phyloP scores from a whole-genome alignment of 371 early-diverging fungal genomes.

The Racocetra persica region DNA sequence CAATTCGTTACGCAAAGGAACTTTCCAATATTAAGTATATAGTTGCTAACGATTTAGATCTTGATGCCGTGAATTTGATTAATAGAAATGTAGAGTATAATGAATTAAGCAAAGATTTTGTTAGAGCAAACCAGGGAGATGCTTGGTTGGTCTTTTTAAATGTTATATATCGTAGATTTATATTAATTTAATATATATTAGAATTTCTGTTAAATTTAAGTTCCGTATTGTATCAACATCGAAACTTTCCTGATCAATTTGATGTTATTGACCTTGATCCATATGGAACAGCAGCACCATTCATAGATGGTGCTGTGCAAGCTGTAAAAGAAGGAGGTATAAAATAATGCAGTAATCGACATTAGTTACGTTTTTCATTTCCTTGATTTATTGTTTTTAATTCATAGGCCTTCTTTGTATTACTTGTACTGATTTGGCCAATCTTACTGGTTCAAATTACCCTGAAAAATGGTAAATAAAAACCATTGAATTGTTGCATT shows the following conservation, averaged over 20 bases:
- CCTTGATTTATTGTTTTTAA: constrained; percentile 8
- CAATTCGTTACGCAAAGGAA: constrained; percentile 98
- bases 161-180: background rate
- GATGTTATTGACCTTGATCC: constrained; percentile 98
- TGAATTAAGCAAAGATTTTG: constrained; percentile 70
- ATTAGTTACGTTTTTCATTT: background rate
- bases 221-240: constrained; percentile 83
- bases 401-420: constrained; percentile 88
- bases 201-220: constrained; percentile 43
- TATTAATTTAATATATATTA: background rate
- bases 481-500: background rate
- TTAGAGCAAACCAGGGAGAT: constrained; percentile 85
- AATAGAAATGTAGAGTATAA: constrained; percentile 90
- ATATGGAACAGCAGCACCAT: constrained; percentile 98
- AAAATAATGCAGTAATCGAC: background rate
- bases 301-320: constrained; percentile 96
- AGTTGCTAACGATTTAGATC: constrained; percentile 94
- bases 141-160: constrained; percentile 63
- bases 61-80: constrained; percentile 93
- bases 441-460: constrained; percentile 92
- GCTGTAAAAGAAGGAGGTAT: constrained; percentile 92
- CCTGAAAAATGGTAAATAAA: constrained; percentile 83
- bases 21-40: constrained; percentile 84
- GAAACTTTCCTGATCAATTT: constrained; percentile 66
- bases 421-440: constrained; percentile 99